Evolutionary conservation across 2,329 filamentous ascomycete species (phyloP), one percentile per base, ranked within the genome.

Genomic region (Exophiala oligosperma): DNA sequence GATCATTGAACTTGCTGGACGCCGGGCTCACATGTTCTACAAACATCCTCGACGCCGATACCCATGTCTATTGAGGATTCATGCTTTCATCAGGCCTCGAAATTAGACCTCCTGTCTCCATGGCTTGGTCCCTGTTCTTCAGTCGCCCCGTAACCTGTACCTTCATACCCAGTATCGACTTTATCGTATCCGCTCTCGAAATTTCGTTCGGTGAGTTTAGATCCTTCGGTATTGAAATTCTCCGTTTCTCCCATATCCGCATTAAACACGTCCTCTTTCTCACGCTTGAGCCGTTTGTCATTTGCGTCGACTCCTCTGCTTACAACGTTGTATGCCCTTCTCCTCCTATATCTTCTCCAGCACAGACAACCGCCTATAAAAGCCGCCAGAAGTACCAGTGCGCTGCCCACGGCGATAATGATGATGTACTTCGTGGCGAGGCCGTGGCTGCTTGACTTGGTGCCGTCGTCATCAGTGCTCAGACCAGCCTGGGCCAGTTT

Each of bases 191-290:
- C 59, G 29, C 52, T 61, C 55, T 61, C 59, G 32, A 61, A 61
- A 32, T 59, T 61, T 14, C 59, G 55, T 26, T 59, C 59, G 12
- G 44, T 56, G 38, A 61, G 48, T 41, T 53, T 61, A 17, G 52
- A 52, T 9, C 55, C 52, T 5, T 56, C 52, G 21, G 48, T 38
- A 17, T 56, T 53, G 49, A 61, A 58, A 26, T 49, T 56, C 32
- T 58, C 55, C 9, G 55, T 43, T 35, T 61, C 59, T 38, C 37
- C 49, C 55, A 59, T 55, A 29, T 61, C 59, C 41, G 59, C 56
- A 43, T 61, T 61, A 46, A 61, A 61, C 46, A 61, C 54, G 24
- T 61, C 59, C 46, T 61, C 55, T 32, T 61, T 61, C n/a, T 61
- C 55, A 23, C 52, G 43, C 38, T 46, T 50, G 5, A 26, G 32